Evolutionary conservation across 345 rosid species (phyloP).

Genomic region (Limnanthes douglasii): DNA sequence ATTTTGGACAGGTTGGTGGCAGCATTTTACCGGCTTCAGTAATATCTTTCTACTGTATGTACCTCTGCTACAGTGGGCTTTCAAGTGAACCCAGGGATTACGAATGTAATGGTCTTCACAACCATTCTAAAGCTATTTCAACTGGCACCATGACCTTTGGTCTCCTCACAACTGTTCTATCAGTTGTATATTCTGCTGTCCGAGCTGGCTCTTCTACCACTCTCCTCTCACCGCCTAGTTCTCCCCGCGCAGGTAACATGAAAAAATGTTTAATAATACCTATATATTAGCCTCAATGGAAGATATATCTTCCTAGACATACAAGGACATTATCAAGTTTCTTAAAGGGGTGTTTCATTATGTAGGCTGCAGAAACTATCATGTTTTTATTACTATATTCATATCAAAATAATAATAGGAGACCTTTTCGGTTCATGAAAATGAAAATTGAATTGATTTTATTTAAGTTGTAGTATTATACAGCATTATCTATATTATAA

Average conservation of each 20-base stretch:
- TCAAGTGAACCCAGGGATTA: slow-evolving; percentile 93
- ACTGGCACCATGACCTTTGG: slow-evolving; percentile 83
- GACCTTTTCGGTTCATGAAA: no score
- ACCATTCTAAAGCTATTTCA: slow-evolving; percentile 77
- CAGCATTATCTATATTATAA: no score
- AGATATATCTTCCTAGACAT: no score
- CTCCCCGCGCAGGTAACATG: slow-evolving; percentile 93
- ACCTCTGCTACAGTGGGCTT: slow-evolving; percentile 94
- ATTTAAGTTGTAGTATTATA: no score
- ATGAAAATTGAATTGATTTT: no score
- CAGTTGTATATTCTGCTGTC: slow-evolving; percentile 94
- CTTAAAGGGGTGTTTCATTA: no score
- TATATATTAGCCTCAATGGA: no score
- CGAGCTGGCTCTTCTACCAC: slow-evolving; percentile 97
- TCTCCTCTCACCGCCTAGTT: slow-evolving; percentile 73
- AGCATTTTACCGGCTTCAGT: slow-evolving; percentile 96
- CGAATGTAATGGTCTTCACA: slow-evolving; percentile 91
- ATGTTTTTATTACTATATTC: no score
- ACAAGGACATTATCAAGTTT: no score
- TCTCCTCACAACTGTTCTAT: slow-evolving; percentile 72
- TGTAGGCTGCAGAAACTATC: no score
- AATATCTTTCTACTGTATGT: slow-evolving; percentile 82
- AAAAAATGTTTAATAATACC: background rate
- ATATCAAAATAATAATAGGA: no score
- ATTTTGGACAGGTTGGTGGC: slow-evolving; percentile 54